These are phyloP conservation scores for Vanrija sp. DNA, from an alignment of 1,284 basidiomycete species.

Conservation along the genomic window DNA sequence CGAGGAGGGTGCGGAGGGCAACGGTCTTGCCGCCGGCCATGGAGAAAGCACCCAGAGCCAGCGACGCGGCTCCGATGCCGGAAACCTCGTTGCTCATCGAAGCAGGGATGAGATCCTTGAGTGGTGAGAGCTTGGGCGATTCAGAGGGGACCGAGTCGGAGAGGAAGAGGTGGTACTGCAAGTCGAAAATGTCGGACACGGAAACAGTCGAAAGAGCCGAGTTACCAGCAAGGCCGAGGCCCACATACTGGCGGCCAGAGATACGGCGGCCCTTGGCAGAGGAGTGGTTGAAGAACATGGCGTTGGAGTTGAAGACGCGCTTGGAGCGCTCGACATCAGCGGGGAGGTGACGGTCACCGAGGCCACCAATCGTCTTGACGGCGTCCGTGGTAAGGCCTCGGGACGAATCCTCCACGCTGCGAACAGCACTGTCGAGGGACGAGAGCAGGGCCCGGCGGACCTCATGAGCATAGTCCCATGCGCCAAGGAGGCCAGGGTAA, in stretches of 20 bases:
- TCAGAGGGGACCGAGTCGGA: conserved; percentile 50
- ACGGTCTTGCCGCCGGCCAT: conserved; percentile 78
- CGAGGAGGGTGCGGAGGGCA: conserved; percentile 71
- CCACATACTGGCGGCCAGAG: conserved; percentile 37
- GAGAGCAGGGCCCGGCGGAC: conserved; percentile 70
- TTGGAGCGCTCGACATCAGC: conserved; percentile 71
- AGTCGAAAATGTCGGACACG: conserved; percentile 78
- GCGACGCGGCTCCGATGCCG: conserved; percentile 67
- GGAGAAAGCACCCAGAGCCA: conserved; percentile 80
- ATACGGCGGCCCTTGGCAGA: conserved; percentile 55
- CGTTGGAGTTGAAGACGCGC: conserved; percentile 87
- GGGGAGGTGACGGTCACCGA: conserved; percentile 78
- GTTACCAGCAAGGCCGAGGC: conserved; percentile 42
- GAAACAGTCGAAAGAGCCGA: conserved; percentile 44
- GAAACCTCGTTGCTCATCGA: conserved; percentile 48
- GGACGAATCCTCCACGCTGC: conserved; percentile 78
- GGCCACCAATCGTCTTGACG: conserved; percentile 63
- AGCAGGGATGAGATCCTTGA: conserved; percentile 33
- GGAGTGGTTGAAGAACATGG: conserved; percentile 70
- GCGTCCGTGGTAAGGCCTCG: conserved; percentile 64
- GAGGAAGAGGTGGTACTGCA: conserved; percentile 67
- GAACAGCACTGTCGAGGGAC: conserved; percentile 78
- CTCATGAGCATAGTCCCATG: conserved; percentile 86
- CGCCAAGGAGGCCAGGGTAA: conserved; percentile 79
- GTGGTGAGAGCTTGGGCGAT: conserved; percentile 12